Conservation (phyloP, 208 protist species). For the Leishmania tropica region DNA sequence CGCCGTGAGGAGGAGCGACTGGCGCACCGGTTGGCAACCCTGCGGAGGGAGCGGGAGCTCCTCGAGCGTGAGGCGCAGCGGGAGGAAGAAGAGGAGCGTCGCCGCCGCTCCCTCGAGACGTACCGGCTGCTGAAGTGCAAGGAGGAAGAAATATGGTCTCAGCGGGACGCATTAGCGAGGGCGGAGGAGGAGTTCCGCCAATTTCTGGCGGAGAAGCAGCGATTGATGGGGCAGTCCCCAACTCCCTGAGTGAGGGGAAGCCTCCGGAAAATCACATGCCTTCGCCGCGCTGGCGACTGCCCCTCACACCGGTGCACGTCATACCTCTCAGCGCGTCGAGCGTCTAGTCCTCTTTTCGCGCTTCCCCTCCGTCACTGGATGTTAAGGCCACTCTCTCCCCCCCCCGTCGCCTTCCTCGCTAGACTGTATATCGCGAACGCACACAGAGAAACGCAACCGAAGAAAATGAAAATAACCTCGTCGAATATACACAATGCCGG, state of each 20-base stretch:
- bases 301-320: background rate
- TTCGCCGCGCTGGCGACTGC: background rate
- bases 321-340: background rate
- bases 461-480: background rate
- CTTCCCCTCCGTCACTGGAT: background rate
- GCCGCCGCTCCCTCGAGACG: constrained; percentile 32
- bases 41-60: constrained; percentile 46
- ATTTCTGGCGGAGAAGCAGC: constrained; percentile 44
- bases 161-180: constrained; percentile 44
- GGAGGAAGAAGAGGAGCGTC: constrained; percentile 50
- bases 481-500: background rate
- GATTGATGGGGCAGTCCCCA: constrained; percentile 11
- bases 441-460: background rate
- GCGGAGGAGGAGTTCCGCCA: constrained; percentile 52
- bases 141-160: constrained; percentile 56
- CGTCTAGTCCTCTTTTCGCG: background rate
- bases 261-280: background rate
- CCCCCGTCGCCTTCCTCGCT: background rate
- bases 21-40: constrained; percentile 19
- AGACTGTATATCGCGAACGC: background rate
- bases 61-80: constrained; percentile 43
- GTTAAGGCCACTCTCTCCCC: background rate
- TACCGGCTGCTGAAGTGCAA: constrained; percentile 36
- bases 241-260: background rate
- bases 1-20: constrained; percentile 36